Percentiles rank a stretch among this genome's conserved stretches.
These are phyloP conservation scores for Podila epicladia DNA, from an alignment of 192 early-diverging fungal genomes.

Conservation along the genomic window DNA sequence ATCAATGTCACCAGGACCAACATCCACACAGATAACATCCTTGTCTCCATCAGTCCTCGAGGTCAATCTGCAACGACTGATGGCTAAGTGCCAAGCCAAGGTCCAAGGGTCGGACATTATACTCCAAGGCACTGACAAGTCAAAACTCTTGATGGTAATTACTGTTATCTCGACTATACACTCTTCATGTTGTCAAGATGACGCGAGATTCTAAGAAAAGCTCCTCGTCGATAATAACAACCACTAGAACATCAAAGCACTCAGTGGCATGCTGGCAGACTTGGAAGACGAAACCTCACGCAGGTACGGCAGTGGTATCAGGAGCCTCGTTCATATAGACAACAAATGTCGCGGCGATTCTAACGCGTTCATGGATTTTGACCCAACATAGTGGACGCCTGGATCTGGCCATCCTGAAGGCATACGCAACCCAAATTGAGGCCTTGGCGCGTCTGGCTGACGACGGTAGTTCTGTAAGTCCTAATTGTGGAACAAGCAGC, in stretches of 20 bases:
- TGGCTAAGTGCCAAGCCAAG: constrained; percentile 37
- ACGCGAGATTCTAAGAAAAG: background rate
- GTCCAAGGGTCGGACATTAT: constrained; percentile 20
- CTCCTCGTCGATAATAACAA: background rate
- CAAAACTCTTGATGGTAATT: constrained; percentile 21
- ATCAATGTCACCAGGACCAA: background rate
- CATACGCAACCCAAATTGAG: constrained; percentile 30
- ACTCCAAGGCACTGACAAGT: constrained; percentile 37
- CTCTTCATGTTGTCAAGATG: background rate
- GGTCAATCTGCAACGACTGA: constrained; percentile 33
- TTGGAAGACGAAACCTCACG: constrained; percentile 23
- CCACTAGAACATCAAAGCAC: constrained; percentile 29
- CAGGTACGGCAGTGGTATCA: constrained; percentile 1
- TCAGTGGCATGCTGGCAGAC: constrained; percentile 16
- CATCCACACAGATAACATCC: background rate
- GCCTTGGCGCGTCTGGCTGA: constrained; percentile 7
- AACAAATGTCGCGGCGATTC: too few species aligned
- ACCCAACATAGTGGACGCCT: constrained; percentile 6
- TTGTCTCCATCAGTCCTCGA: constrained; percentile 24
- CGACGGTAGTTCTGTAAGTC: background rate
- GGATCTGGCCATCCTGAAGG: constrained; percentile 1
- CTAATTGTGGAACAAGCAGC: background rate
- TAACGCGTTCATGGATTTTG: background rate
- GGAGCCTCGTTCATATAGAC: too few species aligned
- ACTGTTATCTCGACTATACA: background rate